Evolutionary conservation across 257 asterid species (phyloP), one percentile per base, ranked within the genome.

Genomic region (Scutellaria minor): DNA sequence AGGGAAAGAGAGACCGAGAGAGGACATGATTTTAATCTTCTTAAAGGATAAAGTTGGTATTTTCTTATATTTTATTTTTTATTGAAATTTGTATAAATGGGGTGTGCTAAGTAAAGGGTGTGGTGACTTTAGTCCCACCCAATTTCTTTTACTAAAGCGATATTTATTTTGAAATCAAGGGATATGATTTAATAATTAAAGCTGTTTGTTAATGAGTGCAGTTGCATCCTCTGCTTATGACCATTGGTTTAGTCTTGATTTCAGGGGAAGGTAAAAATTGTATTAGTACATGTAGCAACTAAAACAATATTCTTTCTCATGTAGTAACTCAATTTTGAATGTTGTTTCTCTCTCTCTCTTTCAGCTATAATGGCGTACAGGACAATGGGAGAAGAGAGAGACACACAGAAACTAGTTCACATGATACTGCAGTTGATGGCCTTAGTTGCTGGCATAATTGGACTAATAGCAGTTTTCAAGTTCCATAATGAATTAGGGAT

Each of bases 211-310:
- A 62, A n/a, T 64, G 14, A 5, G 3, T 77, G 81, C 86, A 89
- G 96, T 48, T 86, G 70, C 96, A 89, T 9, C 96, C 92, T 6
- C 56, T 89, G 56, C 83, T 89, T 6, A 89, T 89, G 96, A 70
- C 85, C 63, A 40, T 86, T 41, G 95, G 95, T 9, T 83, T 85
- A 65, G 57, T 89, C 64, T 65, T 89, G 72, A 37, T 82, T 6
- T 68, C 77, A 0, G 96, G 96, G 58, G 83, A 89, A 86, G 96
- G 96, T 89, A 78, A 65, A 24, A 24, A 24, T 24, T 31, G 3
- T 31, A 31, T 31, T 31, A 31, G 5, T 31, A 31, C 5, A 31
- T 31, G 27, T 2, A 31, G 37, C 2, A 31, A 31, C 4, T 31
- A 31, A 31, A 2, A 4, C 4, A 31, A 31, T 3, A 31, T 0